Conservation (phyloP, 495 filamentous ascomycete genomes). For the Physcia stellaris region DNA sequence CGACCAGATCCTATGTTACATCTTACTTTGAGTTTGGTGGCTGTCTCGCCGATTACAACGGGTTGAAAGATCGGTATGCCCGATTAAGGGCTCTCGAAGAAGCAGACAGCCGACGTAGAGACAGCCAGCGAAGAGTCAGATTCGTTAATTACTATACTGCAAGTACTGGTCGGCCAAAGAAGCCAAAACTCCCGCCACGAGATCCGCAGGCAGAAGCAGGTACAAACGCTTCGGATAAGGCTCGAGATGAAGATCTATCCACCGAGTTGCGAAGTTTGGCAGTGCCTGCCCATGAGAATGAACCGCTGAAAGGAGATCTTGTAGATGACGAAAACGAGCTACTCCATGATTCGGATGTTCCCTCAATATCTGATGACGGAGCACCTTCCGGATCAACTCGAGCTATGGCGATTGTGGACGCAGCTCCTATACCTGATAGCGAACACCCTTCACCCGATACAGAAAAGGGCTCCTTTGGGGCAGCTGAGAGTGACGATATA, state of each 20-base stretch:
- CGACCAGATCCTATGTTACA: slow-evolving; percentile 57
- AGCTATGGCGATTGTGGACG: background rate
- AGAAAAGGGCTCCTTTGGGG: slow-evolving; percentile 1
- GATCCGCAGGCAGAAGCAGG: slow-evolving; percentile 9
- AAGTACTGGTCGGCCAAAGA: slow-evolving; percentile 55
- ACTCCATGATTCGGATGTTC: background rate
- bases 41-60: slow-evolving; percentile 61
- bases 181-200: slow-evolving; percentile 18
- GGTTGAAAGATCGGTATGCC: slow-evolving; percentile 55
- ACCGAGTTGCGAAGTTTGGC: background rate
- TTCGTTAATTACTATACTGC: slow-evolving; percentile 90
- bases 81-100: slow-evolving; percentile 56
- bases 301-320: background rate
- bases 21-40: slow-evolving; percentile 76
- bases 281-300: background rate
- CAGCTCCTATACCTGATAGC: background rate
- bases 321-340: background rate
- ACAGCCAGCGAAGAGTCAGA: slow-evolving; percentile 34
- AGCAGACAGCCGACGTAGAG: slow-evolving; percentile 28
- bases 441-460: slow-evolving; percentile 1
- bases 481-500: background rate
- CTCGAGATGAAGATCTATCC: background rate
- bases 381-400: background rate
- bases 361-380: background rate
- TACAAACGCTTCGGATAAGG: background rate